Conservation (phyloP, 768 basidiomycete genomes). For the Calocybe indica region DNA sequence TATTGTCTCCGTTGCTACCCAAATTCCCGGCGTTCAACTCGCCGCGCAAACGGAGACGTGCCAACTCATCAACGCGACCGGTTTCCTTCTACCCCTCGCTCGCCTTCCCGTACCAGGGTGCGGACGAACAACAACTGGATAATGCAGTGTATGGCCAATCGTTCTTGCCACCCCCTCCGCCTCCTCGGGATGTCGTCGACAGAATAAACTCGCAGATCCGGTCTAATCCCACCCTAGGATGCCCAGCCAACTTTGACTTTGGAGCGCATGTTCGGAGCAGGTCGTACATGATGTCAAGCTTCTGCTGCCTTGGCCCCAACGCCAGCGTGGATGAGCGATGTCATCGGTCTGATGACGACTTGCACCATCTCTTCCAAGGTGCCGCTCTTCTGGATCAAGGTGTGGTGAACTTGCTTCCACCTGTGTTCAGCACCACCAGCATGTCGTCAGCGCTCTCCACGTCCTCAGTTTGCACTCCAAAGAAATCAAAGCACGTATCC, state of each 20-base stretch:
- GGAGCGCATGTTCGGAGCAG: conserved; percentile 18
- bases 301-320: neutral
- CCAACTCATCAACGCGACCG: too few species aligned
- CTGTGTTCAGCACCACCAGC: conserved; percentile 5
- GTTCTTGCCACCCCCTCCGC: conserved; percentile 1
- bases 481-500: neutral
- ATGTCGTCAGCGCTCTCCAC: neutral
- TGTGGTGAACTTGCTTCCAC: conserved; percentile 20
- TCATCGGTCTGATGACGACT: conserved; percentile 6
- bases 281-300: conserved; percentile 17
- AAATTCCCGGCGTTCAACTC: too few species aligned
- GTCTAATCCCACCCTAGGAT: conserved; percentile 14
- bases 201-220: conserved; percentile 15
- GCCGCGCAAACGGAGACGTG: too few species aligned
- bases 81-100: too few species aligned
- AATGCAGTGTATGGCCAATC: too few species aligned
- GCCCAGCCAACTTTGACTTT: conserved; percentile 18
- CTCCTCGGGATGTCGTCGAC: conserved; percentile 12
- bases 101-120: too few species aligned
- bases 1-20: too few species aligned
- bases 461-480: conserved; percentile 19
- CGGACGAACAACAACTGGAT: too few species aligned
- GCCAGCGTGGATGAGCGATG: too few species aligned
- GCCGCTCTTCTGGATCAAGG: conserved; percentile 24
- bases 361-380: conserved; percentile 8